A percentile compares a stretch with the other conserved stretches of the same genome.
Evolutionary conservation across 2,329 filamentous ascomycete species (phyloP).

Genomic region (Colletotrichum nymphaeae): DNA sequence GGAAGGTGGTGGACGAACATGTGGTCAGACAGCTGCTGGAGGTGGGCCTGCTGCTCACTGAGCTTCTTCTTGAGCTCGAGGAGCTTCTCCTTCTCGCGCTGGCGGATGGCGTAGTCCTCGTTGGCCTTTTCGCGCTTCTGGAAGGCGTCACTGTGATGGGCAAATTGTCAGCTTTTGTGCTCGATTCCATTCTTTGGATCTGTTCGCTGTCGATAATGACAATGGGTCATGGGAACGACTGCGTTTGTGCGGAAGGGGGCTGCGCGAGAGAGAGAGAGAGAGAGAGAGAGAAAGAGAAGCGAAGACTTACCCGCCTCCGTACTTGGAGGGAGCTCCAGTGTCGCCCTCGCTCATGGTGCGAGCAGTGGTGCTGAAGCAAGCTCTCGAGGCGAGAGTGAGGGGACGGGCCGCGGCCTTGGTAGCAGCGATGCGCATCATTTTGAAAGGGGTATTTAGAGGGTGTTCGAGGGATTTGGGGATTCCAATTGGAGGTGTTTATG

Average conservation of each 20-base stretch:
- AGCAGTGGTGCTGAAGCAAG: conserved; percentile 72
- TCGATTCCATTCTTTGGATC: neutral
- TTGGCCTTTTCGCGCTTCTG: conserved; percentile 88
- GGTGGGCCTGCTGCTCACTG: conserved; percentile 81
- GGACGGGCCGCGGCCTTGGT: conserved; percentile 66
- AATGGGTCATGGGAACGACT: neutral
- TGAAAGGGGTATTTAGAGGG: conserved; percentile 38
- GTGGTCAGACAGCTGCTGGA: conserved; percentile 86
- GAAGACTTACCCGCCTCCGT: conserved; percentile 64
- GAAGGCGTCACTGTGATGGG: conserved; percentile 81
- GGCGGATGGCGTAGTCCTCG: conserved; percentile 86
- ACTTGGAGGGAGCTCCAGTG: conserved; percentile 69
- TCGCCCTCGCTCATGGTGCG: conserved; percentile 77
- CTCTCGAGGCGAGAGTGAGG: conserved; percentile 59
- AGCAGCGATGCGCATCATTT: conserved; percentile 76
- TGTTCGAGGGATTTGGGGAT: conserved; percentile 28
- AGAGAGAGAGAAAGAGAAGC: too few species aligned
- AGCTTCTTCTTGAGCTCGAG: conserved; percentile 79
- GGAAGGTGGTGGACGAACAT: conserved; percentile 70
- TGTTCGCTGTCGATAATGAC: neutral
- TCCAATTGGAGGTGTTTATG: conserved; percentile 16
- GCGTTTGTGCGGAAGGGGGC: neutral
- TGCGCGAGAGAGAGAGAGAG: neutral
- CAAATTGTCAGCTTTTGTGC: conserved; percentile 21
- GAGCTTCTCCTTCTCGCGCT: conserved; percentile 94